These are phyloP conservation scores for Limonomyces culmigenus DNA, from an alignment of 1,284 basidiomycete species.

Conservation along the genomic window DNA sequence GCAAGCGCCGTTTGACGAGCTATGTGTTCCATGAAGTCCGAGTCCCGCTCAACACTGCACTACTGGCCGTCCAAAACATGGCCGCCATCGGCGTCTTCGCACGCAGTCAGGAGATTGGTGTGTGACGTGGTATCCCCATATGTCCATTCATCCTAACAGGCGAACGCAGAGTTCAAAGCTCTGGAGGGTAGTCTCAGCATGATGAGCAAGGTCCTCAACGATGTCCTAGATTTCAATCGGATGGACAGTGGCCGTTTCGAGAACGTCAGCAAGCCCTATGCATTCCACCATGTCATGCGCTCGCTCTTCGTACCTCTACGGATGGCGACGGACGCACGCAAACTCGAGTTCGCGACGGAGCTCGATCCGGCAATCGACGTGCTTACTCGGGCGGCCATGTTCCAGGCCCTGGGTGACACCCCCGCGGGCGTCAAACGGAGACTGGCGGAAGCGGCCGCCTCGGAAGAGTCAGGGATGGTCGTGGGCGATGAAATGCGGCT, in stretches of 20 bases:
- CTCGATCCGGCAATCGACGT: constrained; percentile 64
- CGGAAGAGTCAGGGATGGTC: constrained; percentile 47
- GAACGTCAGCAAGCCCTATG: constrained; percentile 58
- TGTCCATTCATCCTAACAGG: constrained; percentile 81
- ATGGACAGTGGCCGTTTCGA: constrained; percentile 75
- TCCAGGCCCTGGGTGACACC: constrained; percentile 32
- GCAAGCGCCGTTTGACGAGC: constrained; percentile 67
- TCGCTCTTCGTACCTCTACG: constrained; percentile 65
- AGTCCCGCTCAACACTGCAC: constrained; percentile 83
- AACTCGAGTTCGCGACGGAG: constrained; percentile 49
- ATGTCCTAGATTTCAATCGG: constrained; percentile 20
- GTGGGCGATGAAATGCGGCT: constrained; percentile 69
- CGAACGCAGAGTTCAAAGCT: constrained; percentile 30
- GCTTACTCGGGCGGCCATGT: constrained; percentile 16
- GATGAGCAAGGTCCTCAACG: constrained; percentile 23
- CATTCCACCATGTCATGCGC: constrained; percentile 71
- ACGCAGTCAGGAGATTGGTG: constrained; percentile 59
- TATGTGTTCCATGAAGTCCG: constrained; percentile 77
- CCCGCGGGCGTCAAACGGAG: constrained; percentile 20
- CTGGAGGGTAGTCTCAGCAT: neutral
- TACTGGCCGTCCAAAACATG: constrained; percentile 83
- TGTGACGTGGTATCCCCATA: constrained; percentile 62
- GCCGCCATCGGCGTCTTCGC: constrained; percentile 50
- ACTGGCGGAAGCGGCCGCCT: constrained; percentile 22
- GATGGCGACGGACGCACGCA: constrained; percentile 57